Evolutionary conservation across 345 rosid genomes (phyloP), one percentile per base, ranked within the genome.

Genomic region (Noccaea bulbosa): DNA sequence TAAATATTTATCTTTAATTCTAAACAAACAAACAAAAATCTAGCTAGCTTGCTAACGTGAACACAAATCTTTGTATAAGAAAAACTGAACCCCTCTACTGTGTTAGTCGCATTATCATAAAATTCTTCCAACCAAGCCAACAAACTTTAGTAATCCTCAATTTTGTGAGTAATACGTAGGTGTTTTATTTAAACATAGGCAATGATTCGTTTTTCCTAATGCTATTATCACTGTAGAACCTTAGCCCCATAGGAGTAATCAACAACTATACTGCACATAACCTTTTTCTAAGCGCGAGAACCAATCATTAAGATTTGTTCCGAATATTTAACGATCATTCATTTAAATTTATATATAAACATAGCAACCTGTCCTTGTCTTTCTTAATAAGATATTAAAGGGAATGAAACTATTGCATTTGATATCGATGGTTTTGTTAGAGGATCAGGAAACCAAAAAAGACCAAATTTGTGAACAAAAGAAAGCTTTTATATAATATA

Each of bases 391-490:
- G 10, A 69, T 62, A 62, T 55, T 40, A 52, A 58, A 54, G 32
- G 41, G 37, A 48, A 67, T 4, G 11, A 41, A 55, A 64, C 65
- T 55, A 62, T 38, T 27, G 55, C 57, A 56, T 76, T 76, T 70
- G 55, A n/a, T n/a, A n/a, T n/a, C n/a, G n/a, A 64, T 70, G 39
- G 71, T 64, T 59, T 70, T 76, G 79, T 76, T 69, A 53, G 71
- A 48, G 46, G 38, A 73, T 73, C 66, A 73, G 69, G 78, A 67
- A 67, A 74, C 67, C 73, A 61, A 37, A 49, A 43, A 74, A 65
- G 48, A 67, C 40, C 55, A 74, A 59, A 22, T 50, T 17, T 12
- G 54, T 59, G 33, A 74, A 33, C 48, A 58, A 73, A 51, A 43
- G 3, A 74, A 43, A 51, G 45, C 43, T 54, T 62, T 63, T 16